These are phyloP conservation scores for Citrus hindsii DNA, from an alignment of 345 rosid genomes.

Conservation along the genomic window DNA sequence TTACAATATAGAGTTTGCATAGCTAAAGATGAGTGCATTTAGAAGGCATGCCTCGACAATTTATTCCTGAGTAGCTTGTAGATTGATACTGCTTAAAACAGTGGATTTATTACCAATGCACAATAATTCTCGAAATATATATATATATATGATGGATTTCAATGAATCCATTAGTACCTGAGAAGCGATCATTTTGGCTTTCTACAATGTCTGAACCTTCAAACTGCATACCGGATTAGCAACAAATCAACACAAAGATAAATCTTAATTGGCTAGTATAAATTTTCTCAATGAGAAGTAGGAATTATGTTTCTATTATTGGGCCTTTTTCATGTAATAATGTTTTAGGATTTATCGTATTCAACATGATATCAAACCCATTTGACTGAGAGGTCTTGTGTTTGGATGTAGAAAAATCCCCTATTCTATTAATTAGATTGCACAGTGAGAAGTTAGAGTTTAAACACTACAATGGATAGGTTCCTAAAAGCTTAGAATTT, in stretches of 20 bases:
- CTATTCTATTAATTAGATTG: not conserved
- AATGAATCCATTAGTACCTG: slow-evolving; percentile 40
- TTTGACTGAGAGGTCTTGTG: not conserved
- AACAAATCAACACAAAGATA: not conserved
- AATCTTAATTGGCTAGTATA: not conserved
- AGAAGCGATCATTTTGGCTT: slow-evolving; percentile 62
- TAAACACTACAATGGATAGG: not conserved
- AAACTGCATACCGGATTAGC: slow-evolving; percentile 40
- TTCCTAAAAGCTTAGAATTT: not conserved
- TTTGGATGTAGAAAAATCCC: not conserved
- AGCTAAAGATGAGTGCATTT: not conserved
- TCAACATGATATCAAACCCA: not conserved
- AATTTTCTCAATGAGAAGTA: not conserved
- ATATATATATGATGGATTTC: not conserved
- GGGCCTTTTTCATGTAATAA: not conserved
- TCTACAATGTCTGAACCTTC: slow-evolving; percentile 71
- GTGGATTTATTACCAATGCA: not conserved
- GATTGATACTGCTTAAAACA: not conserved
- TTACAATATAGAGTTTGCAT: not conserved
- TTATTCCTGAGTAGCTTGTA: not conserved
- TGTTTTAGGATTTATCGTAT: not conserved
- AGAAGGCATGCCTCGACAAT: not conserved
- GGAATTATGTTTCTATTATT: not conserved
- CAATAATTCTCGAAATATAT: not conserved
- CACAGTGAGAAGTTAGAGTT: not conserved